These are phyloP conservation scores for Prunus campanulata DNA, from an alignment of 306 rosid genomes.

Conservation along the genomic window DNA sequence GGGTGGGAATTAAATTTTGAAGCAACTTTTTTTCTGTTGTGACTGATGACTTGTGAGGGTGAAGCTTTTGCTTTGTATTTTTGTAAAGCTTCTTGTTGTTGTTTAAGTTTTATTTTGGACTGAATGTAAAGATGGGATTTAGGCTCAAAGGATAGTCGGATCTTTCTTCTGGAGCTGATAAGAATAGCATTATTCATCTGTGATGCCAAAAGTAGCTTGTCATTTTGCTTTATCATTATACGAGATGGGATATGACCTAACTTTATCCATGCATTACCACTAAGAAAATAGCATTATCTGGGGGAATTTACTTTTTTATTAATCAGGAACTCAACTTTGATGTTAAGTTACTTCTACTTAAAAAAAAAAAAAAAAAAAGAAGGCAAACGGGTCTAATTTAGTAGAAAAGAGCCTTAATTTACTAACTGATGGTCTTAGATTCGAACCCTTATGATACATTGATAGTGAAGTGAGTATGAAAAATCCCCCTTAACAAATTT, in stretches of 20 bases:
- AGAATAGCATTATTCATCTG: neutral
- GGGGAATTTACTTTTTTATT: neutral
- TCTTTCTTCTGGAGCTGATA: neutral
- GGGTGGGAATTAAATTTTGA: neutral
- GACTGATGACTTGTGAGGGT: neutral
- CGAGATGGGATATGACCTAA: neutral
- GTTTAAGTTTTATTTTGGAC: neutral
- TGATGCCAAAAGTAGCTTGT: neutral
- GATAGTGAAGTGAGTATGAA: too few relatives aligned
- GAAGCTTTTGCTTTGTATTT: slow-evolving; percentile 7
- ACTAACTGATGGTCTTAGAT: too few relatives aligned
- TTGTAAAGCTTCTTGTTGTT: neutral
- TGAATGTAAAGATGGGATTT: neutral
- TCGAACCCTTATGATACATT: fast-evolving
- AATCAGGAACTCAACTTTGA: neutral
- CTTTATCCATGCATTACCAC: neutral
- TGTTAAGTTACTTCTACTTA: neutral
- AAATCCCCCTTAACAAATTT: too few relatives aligned
- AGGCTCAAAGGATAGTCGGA: neutral
- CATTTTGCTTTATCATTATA: neutral
- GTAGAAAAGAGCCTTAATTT: too few relatives aligned
- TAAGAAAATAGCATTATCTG: neutral
- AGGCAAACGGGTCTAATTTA: too few relatives aligned
- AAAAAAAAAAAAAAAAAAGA: too few relatives aligned
- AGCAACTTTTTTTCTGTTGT: neutral